Percentiles rank a stretch among this genome's conserved stretches.
Conservation (phyloP, 2,329 filamentous ascomycete genomes). For the Diaporthe citri region DNA sequence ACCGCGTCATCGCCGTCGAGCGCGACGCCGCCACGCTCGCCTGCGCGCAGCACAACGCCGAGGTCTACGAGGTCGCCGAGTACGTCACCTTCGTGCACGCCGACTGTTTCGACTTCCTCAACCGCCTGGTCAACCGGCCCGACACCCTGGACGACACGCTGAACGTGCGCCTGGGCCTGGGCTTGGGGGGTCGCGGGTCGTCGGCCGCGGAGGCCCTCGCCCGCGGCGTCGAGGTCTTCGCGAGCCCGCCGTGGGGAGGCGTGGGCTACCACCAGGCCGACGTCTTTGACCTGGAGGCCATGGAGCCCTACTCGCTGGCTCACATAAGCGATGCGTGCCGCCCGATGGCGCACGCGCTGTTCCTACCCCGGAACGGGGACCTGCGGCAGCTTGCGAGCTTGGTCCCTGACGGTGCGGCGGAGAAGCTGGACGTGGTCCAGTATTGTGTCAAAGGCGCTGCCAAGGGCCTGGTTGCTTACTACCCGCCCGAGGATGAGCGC, state of each 20-base stretch:
- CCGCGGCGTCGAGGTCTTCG: slow-evolving; percentile 62
- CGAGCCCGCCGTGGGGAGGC: slow-evolving; percentile 72
- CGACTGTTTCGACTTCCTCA: slow-evolving; percentile 84
- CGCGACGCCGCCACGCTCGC: slow-evolving; percentile 82
- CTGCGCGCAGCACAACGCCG: slow-evolving; percentile 93
- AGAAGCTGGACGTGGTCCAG: slow-evolving; percentile 81
- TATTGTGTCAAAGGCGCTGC: slow-evolving; percentile 93
- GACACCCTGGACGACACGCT: slow-evolving; percentile 39
- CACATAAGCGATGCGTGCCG: slow-evolving; percentile 74
- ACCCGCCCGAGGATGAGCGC: slow-evolving; percentile 53
- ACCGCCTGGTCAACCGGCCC: slow-evolving; percentile 49
- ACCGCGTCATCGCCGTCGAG: slow-evolving; percentile 89
- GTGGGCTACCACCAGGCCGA: slow-evolving; percentile 68
- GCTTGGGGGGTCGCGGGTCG: slow-evolving; percentile 47
- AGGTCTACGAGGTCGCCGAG: slow-evolving; percentile 82
- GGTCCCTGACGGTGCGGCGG: slow-evolving; percentile 53
- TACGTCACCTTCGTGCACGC: slow-evolving; percentile 87
- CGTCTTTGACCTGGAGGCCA: slow-evolving; percentile 90
- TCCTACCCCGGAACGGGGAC: slow-evolving; percentile 87
- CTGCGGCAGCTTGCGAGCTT: slow-evolving; percentile 80
- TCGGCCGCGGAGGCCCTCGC: slow-evolving; percentile 53
- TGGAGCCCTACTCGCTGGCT: slow-evolving; percentile 86
- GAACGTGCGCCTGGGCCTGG: slow-evolving; percentile 5
- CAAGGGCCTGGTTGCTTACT: slow-evolving; percentile 80
- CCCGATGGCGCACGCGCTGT: slow-evolving; percentile 76